These are phyloP conservation scores for Leishmania aethiopica DNA, from an alignment of 208 protist genomes.

Conservation along the genomic window DNA sequence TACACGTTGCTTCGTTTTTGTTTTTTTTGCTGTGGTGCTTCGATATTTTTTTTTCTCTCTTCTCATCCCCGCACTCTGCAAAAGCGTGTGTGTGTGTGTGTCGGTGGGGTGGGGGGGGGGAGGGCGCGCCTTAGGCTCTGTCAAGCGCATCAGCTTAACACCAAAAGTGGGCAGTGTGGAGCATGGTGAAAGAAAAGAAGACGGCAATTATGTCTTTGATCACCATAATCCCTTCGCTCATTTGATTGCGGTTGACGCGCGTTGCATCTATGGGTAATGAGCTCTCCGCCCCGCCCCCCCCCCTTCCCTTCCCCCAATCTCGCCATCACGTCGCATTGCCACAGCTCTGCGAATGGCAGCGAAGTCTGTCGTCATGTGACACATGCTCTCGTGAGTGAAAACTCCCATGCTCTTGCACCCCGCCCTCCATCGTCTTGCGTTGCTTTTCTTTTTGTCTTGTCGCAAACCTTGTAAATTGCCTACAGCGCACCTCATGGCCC, in stretches of 20 bases:
- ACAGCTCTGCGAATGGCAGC: neutral
- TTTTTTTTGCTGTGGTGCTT: neutral
- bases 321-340: neutral
- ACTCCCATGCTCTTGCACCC: slow-evolving; percentile 12
- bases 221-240: neutral
- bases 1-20: neutral
- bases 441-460: neutral
- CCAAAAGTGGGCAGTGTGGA: neutral
- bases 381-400: neutral
- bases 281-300: too few relatives aligned
- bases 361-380: neutral
- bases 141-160: neutral
- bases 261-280: neutral
- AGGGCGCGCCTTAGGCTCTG: neutral
- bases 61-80: neutral
- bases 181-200: neutral
- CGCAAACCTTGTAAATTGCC: neutral
- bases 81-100: too few relatives aligned
- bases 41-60: neutral
- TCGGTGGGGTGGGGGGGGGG: neutral
- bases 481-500: slow-evolving; percentile 2
- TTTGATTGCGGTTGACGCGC: neutral
- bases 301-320: neutral
- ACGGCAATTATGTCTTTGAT: too few relatives aligned
- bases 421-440: neutral